Conservation (phyloP, 257 asterid species). For the Solanum rostratum region DNA sequence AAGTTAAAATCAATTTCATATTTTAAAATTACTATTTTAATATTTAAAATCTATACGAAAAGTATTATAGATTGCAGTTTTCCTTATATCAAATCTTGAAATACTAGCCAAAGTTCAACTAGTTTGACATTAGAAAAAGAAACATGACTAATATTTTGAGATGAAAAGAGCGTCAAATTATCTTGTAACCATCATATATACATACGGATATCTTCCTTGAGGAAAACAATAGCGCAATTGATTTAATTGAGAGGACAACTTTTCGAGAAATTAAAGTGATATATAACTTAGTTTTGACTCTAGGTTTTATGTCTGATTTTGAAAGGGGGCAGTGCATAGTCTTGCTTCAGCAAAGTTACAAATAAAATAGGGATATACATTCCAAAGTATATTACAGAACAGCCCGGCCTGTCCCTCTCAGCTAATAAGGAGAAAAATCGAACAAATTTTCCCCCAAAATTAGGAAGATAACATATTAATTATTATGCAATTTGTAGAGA, state of each 20-base stretch:
- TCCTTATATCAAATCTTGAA: neutral
- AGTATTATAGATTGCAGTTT: no score
- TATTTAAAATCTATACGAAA: no score
- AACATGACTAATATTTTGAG: neutral
- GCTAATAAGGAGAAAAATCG: neutral
- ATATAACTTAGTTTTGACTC: neutral
- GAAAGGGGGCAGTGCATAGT: neutral
- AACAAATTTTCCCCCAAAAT: neutral
- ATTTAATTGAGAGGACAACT: neutral
- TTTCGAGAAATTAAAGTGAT: neutral
- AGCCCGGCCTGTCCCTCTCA: neutral
- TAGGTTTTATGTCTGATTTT: neutral
- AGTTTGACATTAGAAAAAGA: neutral
- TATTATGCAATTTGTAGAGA: neutral
- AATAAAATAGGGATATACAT: neutral
- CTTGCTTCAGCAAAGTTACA: neutral
- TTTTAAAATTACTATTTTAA: neutral
- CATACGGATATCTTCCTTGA: neutral
- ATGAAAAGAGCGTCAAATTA: neutral
- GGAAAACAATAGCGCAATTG: neutral
- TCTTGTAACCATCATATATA: no score
- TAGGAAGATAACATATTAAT: neutral
- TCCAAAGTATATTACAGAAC: neutral
- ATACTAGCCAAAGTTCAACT: neutral
- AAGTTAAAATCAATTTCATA: neutral